A percentile compares a stretch with the other conserved stretches of the same genome.
phyloP scores from a whole-genome alignment of 305 asterid species.

The Euphrasia arctica region DNA sequence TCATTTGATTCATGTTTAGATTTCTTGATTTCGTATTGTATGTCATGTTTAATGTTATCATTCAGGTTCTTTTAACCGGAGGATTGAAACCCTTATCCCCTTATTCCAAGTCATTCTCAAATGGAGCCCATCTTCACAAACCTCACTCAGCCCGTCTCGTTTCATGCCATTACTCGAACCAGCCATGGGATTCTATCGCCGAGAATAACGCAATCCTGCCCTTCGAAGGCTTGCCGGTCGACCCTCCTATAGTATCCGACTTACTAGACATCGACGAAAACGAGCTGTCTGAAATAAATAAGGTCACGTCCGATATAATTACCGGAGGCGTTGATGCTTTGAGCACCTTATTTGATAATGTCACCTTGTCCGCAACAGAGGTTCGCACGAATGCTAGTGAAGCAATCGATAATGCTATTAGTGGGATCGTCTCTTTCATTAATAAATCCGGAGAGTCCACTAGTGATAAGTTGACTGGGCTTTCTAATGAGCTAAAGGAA shows the following conservation, averaged over 20 bases:
- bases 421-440: conserved; percentile 38
- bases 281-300: conserved; percentile 40
- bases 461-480: conserved; percentile 44
- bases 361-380: conserved; percentile 44
- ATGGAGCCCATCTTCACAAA: conserved; percentile 5
- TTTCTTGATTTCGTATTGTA: not conserved
- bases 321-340: conserved; percentile 47
- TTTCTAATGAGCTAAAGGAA: conserved; percentile 56
- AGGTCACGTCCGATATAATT: conserved; percentile 36
- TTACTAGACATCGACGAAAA: conserved; percentile 34
- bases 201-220: not conserved
- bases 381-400: conserved; percentile 43
- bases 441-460: conserved; percentile 62
- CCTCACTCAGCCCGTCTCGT: conserved; percentile 27
- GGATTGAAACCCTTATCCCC: conserved; percentile 48
- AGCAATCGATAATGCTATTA: conserved; percentile 44
- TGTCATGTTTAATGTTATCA: not conserved
- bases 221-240: conserved; percentile 26
- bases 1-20: not conserved
- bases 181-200: not conserved
- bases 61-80: conserved; percentile 55
- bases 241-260: conserved; percentile 38
- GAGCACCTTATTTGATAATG: conserved; percentile 45
- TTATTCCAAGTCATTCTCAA: conserved; percentile 37
- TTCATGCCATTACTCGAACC: conserved; percentile 38